Percentiles rank a stretch among this genome's conserved stretches.
Evolutionary conservation across 176 grass and related monocot species (phyloP).

Genomic region (maize (Zea mays)): Zm-B73-REFERENCE-NAM-5.0 NC_050097.1:211907001-211907500

Average conservation of each 20-base stretch:
- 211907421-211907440: neutral
- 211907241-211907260: constrained; percentile 12
- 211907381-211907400: constrained; percentile 19
- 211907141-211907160: constrained; percentile 81
- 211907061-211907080: constrained; percentile 11
- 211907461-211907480: constrained; percentile 4
- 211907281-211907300: constrained; percentile 93
- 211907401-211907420: neutral
- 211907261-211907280: constrained; percentile 5
- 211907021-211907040: constrained; percentile 22
- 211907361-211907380: constrained; percentile 30
- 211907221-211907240: constrained; percentile 10
- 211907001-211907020: constrained; percentile 27
- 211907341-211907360: constrained; percentile 87
- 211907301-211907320: constrained; percentile 85
- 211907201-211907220: constrained; percentile 31
- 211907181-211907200: constrained; percentile 93
- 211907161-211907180: constrained; percentile 94
- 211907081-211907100: constrained; percentile 36
- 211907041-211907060: constrained; percentile 21
- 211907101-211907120: constrained; percentile 69
- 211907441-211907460: neutral
- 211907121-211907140: constrained; percentile 72
- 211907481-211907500: constrained; percentile 58
- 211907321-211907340: constrained; percentile 95